Evolutionary conservation across 768 basidiomycete species (phyloP).

Genomic region (Suillus placidus): DNA sequence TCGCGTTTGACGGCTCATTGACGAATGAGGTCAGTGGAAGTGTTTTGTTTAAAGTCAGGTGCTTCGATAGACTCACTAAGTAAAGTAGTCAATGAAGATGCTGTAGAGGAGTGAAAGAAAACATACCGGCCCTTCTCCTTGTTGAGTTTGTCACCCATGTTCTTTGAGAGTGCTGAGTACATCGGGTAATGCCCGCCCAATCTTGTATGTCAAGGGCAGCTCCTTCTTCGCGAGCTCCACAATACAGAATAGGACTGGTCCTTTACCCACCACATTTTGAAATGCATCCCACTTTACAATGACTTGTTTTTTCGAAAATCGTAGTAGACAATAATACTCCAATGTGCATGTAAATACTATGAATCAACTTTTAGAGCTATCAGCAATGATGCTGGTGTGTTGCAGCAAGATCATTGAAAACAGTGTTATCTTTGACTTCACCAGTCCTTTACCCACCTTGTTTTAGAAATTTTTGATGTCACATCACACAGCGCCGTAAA

Average conservation of each 20-base stretch:
- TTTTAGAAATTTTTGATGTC: neutral
- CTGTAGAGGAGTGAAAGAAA: constrained; percentile 4
- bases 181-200: too few species aligned
- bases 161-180: too few species aligned
- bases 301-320: neutral
- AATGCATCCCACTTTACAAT: neutral
- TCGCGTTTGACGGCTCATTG: constrained; percentile 83
- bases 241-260: too few species aligned
- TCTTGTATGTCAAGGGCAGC: too few species aligned
- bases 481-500: neutral
- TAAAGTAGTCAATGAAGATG: too few species aligned
- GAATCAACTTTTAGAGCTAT: too few species aligned
- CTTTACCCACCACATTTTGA: neutral
- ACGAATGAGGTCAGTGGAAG: constrained; percentile 77
- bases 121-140: constrained; percentile 89
- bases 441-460: neutral
- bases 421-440: neutral
- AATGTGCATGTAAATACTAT: too few species aligned
- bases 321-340: too few species aligned
- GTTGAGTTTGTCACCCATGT: constrained; percentile 90
- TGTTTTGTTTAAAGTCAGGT: constrained; percentile 78
- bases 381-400: too few species aligned
- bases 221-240: too few species aligned
- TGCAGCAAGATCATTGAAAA: constrained; percentile 4
- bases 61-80: too few species aligned